These are phyloP conservation scores for Dicorynia guianensis DNA, from an alignment of 306 rosid genomes.

Conservation along the genomic window DNA sequence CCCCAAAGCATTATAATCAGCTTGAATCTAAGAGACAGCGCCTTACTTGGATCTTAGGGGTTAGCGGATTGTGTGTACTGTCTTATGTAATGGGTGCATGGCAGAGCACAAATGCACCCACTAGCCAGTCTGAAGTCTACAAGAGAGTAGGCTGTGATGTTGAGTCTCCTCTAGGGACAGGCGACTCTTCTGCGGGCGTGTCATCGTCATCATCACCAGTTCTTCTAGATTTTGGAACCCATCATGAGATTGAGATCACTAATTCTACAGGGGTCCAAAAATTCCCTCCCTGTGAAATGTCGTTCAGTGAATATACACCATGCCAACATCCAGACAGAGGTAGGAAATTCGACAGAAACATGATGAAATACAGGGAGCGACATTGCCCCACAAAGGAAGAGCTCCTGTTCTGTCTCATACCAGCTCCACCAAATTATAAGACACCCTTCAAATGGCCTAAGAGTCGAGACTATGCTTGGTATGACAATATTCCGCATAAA, in stretches of 20 bases:
- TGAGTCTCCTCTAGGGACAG: constrained; percentile 32
- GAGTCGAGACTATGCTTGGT: constrained; percentile 93
- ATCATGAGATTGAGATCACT: constrained; percentile 66
- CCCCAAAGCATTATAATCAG: constrained; percentile 79
- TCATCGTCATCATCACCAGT: constrained; percentile 38
- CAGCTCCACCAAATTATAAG: constrained; percentile 93
- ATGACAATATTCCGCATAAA: constrained; percentile 89
- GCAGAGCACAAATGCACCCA: constrained; percentile 54
- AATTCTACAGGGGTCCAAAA: constrained; percentile 48
- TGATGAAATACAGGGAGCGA: constrained; percentile 92
- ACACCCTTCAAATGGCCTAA: constrained; percentile 97
- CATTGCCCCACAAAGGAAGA: constrained; percentile 91
- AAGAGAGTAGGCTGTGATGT: constrained; percentile 59
- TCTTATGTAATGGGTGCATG: constrained; percentile 84
- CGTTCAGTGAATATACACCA: constrained; percentile 83
- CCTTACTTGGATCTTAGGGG: constrained; percentile 75
- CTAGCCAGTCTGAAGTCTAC: constrained; percentile 57
- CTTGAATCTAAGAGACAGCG: constrained; percentile 74
- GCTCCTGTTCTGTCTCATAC: constrained; percentile 69
- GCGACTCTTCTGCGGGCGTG: constrained; percentile 9
- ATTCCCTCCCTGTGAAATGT: constrained; percentile 70
- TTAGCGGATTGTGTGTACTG: constrained; percentile 76
- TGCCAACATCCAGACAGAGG: constrained; percentile 79
- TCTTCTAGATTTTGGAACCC: constrained; percentile 71
- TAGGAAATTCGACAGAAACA: constrained; percentile 71